These are phyloP conservation scores for Aspergillus sp. DNA, from an alignment of 2,329 filamentous ascomycete genomes.

Conservation along the genomic window DNA sequence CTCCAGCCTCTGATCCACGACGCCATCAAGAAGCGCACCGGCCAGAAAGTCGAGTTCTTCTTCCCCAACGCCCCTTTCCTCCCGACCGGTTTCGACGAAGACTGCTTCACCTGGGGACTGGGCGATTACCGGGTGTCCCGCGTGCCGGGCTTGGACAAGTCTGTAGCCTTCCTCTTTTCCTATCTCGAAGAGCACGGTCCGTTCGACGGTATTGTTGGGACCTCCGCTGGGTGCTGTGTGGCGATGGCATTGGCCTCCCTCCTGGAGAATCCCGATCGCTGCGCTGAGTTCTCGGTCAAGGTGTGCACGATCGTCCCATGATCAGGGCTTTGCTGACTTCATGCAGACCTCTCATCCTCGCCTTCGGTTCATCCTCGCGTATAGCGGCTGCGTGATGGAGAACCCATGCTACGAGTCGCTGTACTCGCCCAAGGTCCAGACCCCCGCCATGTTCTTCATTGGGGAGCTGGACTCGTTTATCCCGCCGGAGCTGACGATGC, in stretches of 20 bases:
- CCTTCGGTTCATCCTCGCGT: slow-evolving; percentile 1
- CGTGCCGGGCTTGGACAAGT: background rate
- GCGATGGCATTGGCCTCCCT: background rate
- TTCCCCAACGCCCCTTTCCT: slow-evolving; percentile 1
- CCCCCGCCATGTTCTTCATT: background rate
- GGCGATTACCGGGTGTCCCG: background rate
- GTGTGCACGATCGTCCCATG: background rate
- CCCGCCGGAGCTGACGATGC: background rate
- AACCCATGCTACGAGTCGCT: background rate
- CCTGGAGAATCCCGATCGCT: background rate
- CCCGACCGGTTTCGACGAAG: background rate
- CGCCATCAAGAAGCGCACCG: background rate
- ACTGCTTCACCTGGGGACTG: background rate
- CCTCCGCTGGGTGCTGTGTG: slow-evolving; percentile 2
- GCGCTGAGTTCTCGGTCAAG: background rate
- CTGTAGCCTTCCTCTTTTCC: background rate
- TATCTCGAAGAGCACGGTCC: slow-evolving; percentile 3
- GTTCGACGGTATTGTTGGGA: slow-evolving; percentile 3
- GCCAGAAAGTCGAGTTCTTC: background rate
- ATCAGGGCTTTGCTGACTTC: background rate
- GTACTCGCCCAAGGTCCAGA: background rate
- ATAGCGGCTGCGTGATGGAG: slow-evolving; percentile 2
- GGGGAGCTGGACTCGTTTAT: background rate
- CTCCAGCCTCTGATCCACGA: background rate
- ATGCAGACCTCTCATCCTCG: slow-evolving; percentile 4